A percentile compares a stretch with the other conserved stretches of the same genome.
phyloP scores from a whole-genome alignment of 495 filamentous ascomycete genomes.

The Penicillium coprophilum region DNA sequence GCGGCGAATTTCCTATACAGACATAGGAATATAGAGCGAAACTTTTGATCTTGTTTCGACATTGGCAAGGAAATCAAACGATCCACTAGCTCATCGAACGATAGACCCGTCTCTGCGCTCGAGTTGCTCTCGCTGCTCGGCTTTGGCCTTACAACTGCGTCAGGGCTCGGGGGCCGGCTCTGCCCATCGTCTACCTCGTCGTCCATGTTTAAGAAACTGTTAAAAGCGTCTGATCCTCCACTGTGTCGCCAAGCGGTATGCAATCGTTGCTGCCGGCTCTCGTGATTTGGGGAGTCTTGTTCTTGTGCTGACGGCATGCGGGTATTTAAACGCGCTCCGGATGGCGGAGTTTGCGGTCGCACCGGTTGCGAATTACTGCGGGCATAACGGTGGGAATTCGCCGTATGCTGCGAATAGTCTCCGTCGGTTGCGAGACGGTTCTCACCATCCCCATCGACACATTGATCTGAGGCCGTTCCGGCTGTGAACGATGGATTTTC shows the following conservation, averaged over 20 bases:
- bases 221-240: conserved; percentile 44
- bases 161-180: conserved; percentile 33
- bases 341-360: conserved; percentile 46
- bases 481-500: conserved; percentile 36
- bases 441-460: conserved; percentile 41
- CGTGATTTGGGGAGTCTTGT: conserved; percentile 32
- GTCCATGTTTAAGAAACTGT: conserved; percentile 49
- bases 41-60: conserved; percentile 83
- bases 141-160: conserved; percentile 32
- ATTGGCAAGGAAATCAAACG: conserved; percentile 76
- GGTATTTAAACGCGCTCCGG: conserved; percentile 36
- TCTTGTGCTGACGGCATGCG: conserved; percentile 34
- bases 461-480: conserved; percentile 33
- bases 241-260: conserved; percentile 45
- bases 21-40: conserved; percentile 81
- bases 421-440: conserved; percentile 39
- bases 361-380: conserved; percentile 47
- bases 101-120: conserved; percentile 55
- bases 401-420: conserved; percentile 34
- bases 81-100: conserved; percentile 88
- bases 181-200: conserved; percentile 43
- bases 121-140: conserved; percentile 38
- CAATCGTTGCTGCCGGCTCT: conserved; percentile 37
- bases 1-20: conserved; percentile 94
- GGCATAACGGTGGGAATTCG: conserved; percentile 43